Conservation (phyloP, 768 basidiomycete species). For the Lactarius indigo region DNA sequence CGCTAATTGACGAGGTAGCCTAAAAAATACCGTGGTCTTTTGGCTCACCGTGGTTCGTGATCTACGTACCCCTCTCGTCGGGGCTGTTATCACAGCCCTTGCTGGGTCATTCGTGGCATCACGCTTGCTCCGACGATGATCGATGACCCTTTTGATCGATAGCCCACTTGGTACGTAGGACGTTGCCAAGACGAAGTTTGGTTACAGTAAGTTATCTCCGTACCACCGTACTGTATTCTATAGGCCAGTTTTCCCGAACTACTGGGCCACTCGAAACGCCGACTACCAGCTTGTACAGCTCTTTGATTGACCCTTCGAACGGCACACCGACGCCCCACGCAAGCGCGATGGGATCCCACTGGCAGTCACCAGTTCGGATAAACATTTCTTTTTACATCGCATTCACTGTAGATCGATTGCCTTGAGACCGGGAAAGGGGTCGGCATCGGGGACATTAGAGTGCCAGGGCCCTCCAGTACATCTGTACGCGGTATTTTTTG, state of each 20-base stretch:
- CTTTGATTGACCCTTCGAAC: neutral
- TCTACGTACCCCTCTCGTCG: neutral
- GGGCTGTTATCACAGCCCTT: neutral
- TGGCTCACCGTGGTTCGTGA: constrained; percentile 1
- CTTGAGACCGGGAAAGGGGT: neutral
- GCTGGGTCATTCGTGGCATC: neutral
- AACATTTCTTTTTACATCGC: neutral
- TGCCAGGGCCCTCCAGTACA: neutral
- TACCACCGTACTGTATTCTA: neutral
- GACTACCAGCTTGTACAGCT: neutral
- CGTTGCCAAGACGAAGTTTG: too few relatives aligned
- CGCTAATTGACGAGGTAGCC: constrained; percentile 3
- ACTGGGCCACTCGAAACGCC: neutral
- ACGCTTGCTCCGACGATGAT: neutral
- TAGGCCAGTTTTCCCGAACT: neutral
- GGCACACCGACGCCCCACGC: neutral
- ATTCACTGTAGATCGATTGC: neutral
- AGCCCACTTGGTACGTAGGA: neutral
- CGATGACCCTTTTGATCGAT: neutral
- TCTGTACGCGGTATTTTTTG: neutral
- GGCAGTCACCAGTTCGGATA: neutral
- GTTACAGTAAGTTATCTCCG: too few relatives aligned
- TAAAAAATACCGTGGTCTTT: neutral
- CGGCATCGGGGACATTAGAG: neutral
- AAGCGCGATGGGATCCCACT: neutral